Evolutionary conservation across 1,284 basidiomycete species (phyloP), one percentile per base, ranked within the genome.

Genomic region (Ganoderma multipileum): DNA sequence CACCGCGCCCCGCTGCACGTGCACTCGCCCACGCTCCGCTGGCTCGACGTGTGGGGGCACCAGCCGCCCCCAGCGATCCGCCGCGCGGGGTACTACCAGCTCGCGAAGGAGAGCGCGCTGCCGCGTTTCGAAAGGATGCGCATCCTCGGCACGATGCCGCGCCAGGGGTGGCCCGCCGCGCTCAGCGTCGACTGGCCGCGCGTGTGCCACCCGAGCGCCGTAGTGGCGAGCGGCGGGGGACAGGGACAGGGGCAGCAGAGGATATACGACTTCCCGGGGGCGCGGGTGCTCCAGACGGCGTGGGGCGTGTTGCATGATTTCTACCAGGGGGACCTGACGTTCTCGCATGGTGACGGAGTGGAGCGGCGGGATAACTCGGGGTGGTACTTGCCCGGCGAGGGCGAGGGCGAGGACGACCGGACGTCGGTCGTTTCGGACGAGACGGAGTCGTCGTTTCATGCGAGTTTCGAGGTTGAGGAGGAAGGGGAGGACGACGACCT

Each of bases 301-400:
- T 68, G 68, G 68, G 64, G 68, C 38, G 61, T 68, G 20, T 26
- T 68, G 20, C 61, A 65, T 28, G 44, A 62, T 18, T 61, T 44
- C 26, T 20, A 28, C 39, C 60, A 62, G 28, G 52, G 38, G 8
- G 61, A 66, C 52, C 52, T 55, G 52, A 55, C 52, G 52, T 55
- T n/a, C 50, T 66, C 38, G 23, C 30, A 30, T 8, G 54, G 26
- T 60, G 52, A n/a, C 60, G 38, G 65, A 16, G 52, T 55, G 28
- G 65, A 62, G 65, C 26, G 65, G 41, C 1, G 61, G 30, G 60
- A 66, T 20, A 57, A 59, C 36, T 57, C 66, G 30, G 54, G 60
- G 11, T 14, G 11, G 41, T 62, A 63, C 28, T 55, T 38, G 28
- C 26, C 36, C 9, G 3, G 9, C 38, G 59, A 23, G 26, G 52